phyloP scores from a whole-genome alignment of 306 rosid genomes.

The Cucurbita ficifolia region DNA sequence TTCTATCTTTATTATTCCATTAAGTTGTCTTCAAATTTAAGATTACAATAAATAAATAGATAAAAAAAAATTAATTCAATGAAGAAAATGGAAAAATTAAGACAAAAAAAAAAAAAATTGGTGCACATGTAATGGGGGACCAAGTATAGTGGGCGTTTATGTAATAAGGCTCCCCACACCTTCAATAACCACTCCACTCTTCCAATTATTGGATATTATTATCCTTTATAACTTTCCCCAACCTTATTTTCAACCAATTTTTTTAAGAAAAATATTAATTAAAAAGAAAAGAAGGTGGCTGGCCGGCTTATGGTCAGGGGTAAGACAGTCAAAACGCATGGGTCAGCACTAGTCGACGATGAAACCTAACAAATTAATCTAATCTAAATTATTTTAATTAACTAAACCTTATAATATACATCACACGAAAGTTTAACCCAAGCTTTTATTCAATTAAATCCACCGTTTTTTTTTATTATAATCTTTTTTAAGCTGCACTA shows the following conservation, averaged over 20 bases:
- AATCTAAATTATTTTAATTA: not conserved
- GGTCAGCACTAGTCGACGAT: not conserved
- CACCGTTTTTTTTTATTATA: not conserved
- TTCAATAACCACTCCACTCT: not conserved
- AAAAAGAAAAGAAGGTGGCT: not conserved
- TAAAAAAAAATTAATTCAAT: too few species aligned
- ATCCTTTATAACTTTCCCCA: not conserved
- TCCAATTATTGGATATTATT: not conserved
- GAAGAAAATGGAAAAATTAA: not conserved
- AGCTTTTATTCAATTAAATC: not conserved
- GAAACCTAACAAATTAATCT: not conserved
- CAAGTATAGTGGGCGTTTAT: not conserved
- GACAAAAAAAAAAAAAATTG: not conserved
- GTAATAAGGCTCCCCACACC: not conserved
- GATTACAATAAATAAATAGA: not conserved
- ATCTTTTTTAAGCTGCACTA: not conserved
- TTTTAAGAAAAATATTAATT: too few species aligned
- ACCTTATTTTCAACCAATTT: not conserved
- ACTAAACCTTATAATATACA: not conserved
- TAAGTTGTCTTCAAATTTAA: not conserved
- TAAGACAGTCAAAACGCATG: not conserved
- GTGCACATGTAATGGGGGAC: constrained; percentile 1
- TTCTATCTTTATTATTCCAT: not conserved
- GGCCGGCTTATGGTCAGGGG: not conserved
- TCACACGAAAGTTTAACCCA: not conserved